Evolutionary conservation across 1,139 yeast species (phyloP), one percentile per base, ranked within the genome.

Genomic region (Diutina sp.): DNA sequence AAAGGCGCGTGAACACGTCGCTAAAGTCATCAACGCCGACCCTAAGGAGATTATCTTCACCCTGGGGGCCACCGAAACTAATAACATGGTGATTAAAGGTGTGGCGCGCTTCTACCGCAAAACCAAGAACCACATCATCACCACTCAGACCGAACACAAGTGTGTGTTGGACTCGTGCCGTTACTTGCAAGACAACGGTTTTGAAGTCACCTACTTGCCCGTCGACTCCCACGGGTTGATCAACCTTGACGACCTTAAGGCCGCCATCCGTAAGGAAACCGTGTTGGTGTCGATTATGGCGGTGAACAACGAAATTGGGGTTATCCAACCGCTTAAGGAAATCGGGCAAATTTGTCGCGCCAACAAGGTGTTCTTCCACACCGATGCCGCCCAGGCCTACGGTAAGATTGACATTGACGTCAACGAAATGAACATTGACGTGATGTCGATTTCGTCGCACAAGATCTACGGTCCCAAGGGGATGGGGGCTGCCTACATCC

Each of bases 401-500:
- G 99, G 99, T 61, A 95, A 95, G 71, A 82, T 95, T 58, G 90
- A 90, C 56, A 74, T 93, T 58, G 97, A 93, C 67, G 99, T 93
- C 60, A 90, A 95, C 73, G 89, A 85, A 64, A 83, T 85, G 86
- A 90, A 93, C 69, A 88, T 93, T 65, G 99, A 93, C 71, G 74
- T 91, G 62, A 77, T 95, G 84, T 90, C 97, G 25, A 87, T 93
- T 60, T 89, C 97, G 0, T 91, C 96, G 4, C 99, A 93, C 74
- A 93, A 93, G 74, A 86, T 95, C 59, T 93, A 95, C 70, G 99
- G 99, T 5, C 99, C 99, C 62, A 93, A 86, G 81, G 99, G 99
- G 60, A 82, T 90, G 61, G 99, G 99, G 66, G 99, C 99, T 16
- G 78, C 91, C 64, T 93, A 82, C 67, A 93, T 95, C 48, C 85